A percentile compares a stretch with the other conserved stretches of the same genome.
Evolutionary conservation across 2,329 filamentous ascomycete species (phyloP).

Genomic region (Alternaria panax): DNA sequence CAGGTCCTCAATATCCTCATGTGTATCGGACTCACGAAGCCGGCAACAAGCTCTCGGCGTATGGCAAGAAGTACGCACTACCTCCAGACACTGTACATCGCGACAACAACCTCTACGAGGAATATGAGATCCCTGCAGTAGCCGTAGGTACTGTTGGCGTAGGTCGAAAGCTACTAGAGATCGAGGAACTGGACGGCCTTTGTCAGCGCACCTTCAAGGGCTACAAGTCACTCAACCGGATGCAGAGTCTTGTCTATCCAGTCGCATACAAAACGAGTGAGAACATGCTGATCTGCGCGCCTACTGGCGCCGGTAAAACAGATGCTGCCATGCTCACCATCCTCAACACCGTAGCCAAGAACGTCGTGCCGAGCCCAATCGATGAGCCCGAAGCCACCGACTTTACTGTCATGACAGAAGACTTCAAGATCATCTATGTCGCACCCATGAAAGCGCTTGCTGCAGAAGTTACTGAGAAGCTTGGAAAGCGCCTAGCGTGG

Average conservation of each 20-base stretch:
- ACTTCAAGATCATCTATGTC: slow-evolving; percentile 98
- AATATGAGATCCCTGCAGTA: slow-evolving; percentile 84
- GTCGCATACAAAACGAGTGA: slow-evolving; percentile 95
- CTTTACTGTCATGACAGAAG: slow-evolving; percentile 81
- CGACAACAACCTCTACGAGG: slow-evolving; percentile 83
- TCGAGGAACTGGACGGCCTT: slow-evolving; percentile 84
- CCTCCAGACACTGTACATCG: slow-evolving; percentile 76
- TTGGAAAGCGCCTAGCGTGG: slow-evolving; percentile 91
- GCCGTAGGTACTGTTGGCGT: slow-evolving; percentile 76
- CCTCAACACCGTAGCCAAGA: slow-evolving; percentile 86
- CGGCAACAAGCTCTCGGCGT: slow-evolving; percentile 81
- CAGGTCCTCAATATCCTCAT: slow-evolving; percentile 85
- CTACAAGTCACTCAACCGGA: slow-evolving; percentile 92
- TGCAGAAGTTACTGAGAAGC: slow-evolving; percentile 93
- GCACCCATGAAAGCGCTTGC: slow-evolving; percentile 99
- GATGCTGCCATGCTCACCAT: slow-evolving; percentile 98
- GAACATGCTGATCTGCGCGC: slow-evolving; percentile 98
- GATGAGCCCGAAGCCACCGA: slow-evolving; percentile 76
- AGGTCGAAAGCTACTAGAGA: slow-evolving; percentile 77
- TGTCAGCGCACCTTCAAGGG: slow-evolving; percentile 92
- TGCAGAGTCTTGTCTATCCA: slow-evolving; percentile 96
- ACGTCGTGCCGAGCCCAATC: slow-evolving; percentile 79
- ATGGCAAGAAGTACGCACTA: slow-evolving; percentile 82
- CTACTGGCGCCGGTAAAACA: slow-evolving; percentile 97
- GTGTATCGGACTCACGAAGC: slow-evolving; percentile 86